These are phyloP conservation scores for Candida silvicultrix DNA, from an alignment of 805 yeast genomes.

Conservation along the genomic window DNA sequence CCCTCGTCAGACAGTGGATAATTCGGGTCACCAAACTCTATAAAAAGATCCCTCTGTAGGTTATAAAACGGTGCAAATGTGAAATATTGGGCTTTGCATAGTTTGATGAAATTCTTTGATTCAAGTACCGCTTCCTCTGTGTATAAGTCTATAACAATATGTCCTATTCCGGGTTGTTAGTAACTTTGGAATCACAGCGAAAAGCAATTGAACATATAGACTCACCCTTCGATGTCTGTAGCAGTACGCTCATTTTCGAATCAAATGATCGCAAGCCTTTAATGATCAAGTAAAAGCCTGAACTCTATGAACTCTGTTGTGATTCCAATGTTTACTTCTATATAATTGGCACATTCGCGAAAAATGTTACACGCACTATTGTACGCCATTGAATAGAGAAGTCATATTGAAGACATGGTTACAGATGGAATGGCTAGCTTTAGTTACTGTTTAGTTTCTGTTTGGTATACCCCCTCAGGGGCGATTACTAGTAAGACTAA, in stretches of 20 bases:
- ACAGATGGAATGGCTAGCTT: too few relatives aligned
- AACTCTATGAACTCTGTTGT: too few relatives aligned
- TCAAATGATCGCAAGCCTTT: not conserved
- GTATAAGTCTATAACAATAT: conserved; percentile 44
- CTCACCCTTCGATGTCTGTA: conserved; percentile 34
- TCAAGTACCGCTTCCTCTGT: conserved; percentile 29
- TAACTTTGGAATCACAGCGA: not conserved
- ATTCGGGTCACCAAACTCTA: conserved; percentile 43
- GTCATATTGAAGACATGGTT: too few relatives aligned
- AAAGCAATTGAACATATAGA: not conserved
- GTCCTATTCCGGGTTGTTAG: conserved; percentile 36
- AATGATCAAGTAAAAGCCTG: too few relatives aligned
- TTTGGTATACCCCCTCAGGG: too few relatives aligned
- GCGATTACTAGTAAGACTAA: too few relatives aligned
- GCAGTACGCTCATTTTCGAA: conserved; percentile 31
- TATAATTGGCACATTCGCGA: too few relatives aligned
- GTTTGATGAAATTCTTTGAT: conserved; percentile 42
- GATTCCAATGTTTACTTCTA: too few relatives aligned
- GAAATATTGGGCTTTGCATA: conserved; percentile 47
- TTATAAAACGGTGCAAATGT: conserved; percentile 44
- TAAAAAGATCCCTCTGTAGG: conserved; percentile 31
- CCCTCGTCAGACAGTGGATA: conserved; percentile 33
- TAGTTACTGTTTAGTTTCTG: too few relatives aligned
- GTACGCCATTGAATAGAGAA: too few relatives aligned
- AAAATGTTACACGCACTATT: too few relatives aligned